Base-by-base conservation (phyloP, 2,329 filamentous ascomycete species). In the Aspergillus sp. region DNA sequence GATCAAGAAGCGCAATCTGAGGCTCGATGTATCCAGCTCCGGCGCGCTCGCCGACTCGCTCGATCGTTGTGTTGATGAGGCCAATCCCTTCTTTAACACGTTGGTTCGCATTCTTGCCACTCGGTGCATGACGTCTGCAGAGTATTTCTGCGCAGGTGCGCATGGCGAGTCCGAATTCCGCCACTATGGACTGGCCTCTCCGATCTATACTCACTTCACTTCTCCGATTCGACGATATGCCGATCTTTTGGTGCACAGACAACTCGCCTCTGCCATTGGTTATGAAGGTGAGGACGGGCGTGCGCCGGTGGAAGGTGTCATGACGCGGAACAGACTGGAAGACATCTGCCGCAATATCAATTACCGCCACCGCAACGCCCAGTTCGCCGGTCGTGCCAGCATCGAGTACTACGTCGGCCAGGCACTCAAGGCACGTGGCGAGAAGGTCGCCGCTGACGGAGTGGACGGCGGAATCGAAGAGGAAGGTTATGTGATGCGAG, bases 171-270 rank as follows among this genome's bases (percentile, higher is more conserved):
- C 91, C 0, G 94, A 97, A 70, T 99, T 96, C 81, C 85, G 91
- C 48, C 95, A 99, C 76, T 99, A 99, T 73, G 94, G 94, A 61
- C 86, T 99, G 32, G 95, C 95, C 0, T 91, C 88, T 3, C 89
- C 95, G 66, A 99, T 99, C 70, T 99, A 99, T 78, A 99, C 94
- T 2, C 94, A 99, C 73, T 99, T 99, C 75, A 99, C 94, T 0
- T 95, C 89, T 3, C 95, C 94, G 3, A 99, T 99, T 69, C 89
- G 94, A 54, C 89, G 95, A 25, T 99, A 99, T 70, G 93, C 93
- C n/a, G 94, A 99, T 76, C 82, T 99, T 2, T 86, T 96, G 51
- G 93, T 91, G 4, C 93, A 99, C 72, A 83, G 93, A 13, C 94
- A 99, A 77, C 86, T 99, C 48, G 93, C 94, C 0, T 93, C 94